Conservation (phyloP, 345 rosid genomes). For the Euphorbia pulcherrima region DNA sequence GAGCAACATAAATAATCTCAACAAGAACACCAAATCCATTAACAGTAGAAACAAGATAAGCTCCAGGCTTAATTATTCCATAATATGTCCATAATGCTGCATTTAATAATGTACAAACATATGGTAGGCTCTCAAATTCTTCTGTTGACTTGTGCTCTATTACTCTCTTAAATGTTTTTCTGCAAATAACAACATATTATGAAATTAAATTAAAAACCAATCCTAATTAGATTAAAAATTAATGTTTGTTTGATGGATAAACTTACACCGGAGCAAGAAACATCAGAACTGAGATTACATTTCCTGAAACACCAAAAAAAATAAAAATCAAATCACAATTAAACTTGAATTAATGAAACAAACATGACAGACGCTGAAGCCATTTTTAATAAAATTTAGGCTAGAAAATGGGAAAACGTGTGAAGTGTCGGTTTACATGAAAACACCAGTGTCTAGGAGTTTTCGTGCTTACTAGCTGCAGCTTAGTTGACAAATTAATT, state of each 20-base stretch:
- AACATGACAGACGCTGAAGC: too few species aligned
- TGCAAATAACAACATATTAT: constrained; percentile 27
- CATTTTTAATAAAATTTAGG: too few species aligned
- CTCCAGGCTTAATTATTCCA: constrained; percentile 63
- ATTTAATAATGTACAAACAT: constrained; percentile 55
- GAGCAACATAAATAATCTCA: constrained; percentile 42
- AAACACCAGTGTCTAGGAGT: too few species aligned
- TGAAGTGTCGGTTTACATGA: too few species aligned
- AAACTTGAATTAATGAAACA: too few species aligned
- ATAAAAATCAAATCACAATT: neutral
- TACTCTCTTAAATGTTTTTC: constrained; percentile 55
- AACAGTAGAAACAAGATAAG: constrained; percentile 62
- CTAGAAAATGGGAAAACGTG: too few species aligned
- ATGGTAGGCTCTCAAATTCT: constrained; percentile 68
- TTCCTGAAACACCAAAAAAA: constrained; percentile 42
- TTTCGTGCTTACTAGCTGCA: too few species aligned
- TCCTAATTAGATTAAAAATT: too few species aligned
- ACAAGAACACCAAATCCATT: constrained; percentile 66
- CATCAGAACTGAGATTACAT: constrained; percentile 59
- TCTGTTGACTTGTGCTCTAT: constrained; percentile 51
- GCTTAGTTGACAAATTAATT: constrained; percentile 1
- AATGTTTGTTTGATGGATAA: too few species aligned
- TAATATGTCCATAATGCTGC: constrained; percentile 80
- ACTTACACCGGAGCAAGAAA: constrained; percentile 71
- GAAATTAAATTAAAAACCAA: neutral